These are phyloP conservation scores for Solanum tarapatanum DNA, from an alignment of 257 asterid genomes.

Conservation along the genomic window DNA sequence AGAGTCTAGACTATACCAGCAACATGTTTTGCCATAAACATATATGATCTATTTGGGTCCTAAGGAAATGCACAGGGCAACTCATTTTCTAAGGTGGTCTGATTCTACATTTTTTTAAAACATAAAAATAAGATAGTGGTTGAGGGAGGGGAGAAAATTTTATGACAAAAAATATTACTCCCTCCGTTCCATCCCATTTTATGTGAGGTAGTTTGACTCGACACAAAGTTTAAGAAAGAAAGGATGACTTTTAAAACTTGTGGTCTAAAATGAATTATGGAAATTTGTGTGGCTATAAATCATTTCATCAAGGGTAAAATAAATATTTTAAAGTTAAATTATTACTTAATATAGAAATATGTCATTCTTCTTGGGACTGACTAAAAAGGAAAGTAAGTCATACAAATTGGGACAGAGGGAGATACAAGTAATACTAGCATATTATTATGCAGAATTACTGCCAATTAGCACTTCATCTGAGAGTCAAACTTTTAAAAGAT, in stretches of 20 bases:
- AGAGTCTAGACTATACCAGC: not conserved
- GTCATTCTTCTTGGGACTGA: not conserved
- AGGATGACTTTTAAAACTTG: not conserved
- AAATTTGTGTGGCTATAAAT: not conserved
- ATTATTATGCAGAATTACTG: not conserved
- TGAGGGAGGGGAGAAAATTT: not conserved
- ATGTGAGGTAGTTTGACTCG: not conserved
- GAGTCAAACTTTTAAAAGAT: not conserved
- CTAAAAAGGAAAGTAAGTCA: not conserved
- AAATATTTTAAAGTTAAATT: no score
- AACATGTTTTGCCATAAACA: not conserved
- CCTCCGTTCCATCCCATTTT: not conserved
- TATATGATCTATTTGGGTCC: not conserved
- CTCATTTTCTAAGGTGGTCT: not conserved
- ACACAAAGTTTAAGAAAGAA: not conserved
- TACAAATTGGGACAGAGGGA: not conserved
- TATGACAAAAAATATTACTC: not conserved
- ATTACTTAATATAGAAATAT: not conserved
- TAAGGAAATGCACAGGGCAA: not conserved
- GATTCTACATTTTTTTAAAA: not conserved
- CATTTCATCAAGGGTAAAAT: not conserved
- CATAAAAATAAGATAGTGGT: not conserved
- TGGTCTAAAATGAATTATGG: not conserved
- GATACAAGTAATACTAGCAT: not conserved
- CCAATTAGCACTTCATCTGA: not conserved